A percentile compares a stretch with the other conserved stretches of the same genome.
Evolutionary conservation across 208 protist genomes (phyloP).

Genomic region (Crithidia thermophila): DNA sequence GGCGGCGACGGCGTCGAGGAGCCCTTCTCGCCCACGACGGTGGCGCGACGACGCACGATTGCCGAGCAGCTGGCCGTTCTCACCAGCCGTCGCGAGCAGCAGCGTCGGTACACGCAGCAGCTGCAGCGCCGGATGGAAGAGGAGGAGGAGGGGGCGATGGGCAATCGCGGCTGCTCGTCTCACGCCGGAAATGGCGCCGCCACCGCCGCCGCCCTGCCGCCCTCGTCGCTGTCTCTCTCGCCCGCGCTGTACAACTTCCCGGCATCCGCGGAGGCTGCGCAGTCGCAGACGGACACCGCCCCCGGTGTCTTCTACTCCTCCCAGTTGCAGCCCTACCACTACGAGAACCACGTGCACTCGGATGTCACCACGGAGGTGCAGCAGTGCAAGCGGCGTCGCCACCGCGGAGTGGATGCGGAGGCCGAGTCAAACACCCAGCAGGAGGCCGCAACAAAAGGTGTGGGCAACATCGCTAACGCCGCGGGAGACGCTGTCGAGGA

Average conservation of each 20-base stretch:
- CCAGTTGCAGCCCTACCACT: conserved; percentile 17
- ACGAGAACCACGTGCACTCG: conserved; percentile 23
- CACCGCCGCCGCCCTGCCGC: not conserved
- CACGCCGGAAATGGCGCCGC: too few relatives aligned
- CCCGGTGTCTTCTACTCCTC: conserved; percentile 20
- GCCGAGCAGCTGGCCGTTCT: conserved; percentile 54
- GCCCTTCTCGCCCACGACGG: conserved; percentile 12
- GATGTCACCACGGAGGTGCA: conserved; percentile 36
- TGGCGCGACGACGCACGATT: conserved; percentile 28
- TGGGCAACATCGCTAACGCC: too few relatives aligned
- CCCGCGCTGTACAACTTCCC: not conserved
- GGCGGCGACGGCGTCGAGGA: not conserved
- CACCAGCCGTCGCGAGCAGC: conserved; percentile 50
- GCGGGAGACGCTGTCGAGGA: too few relatives aligned
- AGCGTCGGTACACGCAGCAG: conserved; percentile 34
- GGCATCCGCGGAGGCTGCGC: not conserved
- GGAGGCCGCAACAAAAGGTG: too few relatives aligned
- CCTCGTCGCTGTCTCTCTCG: too few relatives aligned
- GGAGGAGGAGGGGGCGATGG: too few relatives aligned
- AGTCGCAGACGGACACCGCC: conserved; percentile 24
- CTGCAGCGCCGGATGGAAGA: not conserved
- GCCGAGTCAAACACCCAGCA: too few relatives aligned
- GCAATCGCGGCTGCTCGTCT: not conserved
- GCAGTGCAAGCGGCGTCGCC: conserved; percentile 19
- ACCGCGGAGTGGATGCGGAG: not conserved